Evolutionary conservation across 1,284 basidiomycete species (phyloP).

Genomic region (Peniophora sp.): DNA sequence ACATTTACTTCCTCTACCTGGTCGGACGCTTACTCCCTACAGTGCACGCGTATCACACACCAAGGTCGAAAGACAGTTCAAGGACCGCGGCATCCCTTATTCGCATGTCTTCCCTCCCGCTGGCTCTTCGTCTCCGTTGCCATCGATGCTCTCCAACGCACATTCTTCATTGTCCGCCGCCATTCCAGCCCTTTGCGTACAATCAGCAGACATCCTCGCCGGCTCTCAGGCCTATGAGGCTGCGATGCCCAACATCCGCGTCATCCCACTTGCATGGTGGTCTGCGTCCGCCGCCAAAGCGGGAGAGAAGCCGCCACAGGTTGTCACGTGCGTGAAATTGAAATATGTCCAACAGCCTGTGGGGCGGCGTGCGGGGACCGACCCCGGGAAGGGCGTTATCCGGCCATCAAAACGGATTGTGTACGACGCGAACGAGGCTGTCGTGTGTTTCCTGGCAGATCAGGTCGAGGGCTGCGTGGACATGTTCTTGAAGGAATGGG

Average conservation of each 20-base stretch:
- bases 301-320: constrained; percentile 28
- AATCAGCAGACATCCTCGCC: constrained; percentile 72
- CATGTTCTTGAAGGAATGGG: constrained; percentile 87
- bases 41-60: constrained; percentile 88
- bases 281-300: constrained; percentile 2
- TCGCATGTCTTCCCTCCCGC: constrained; percentile 55
- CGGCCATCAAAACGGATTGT: constrained; percentile 77
- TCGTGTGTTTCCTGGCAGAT: constrained; percentile 81
- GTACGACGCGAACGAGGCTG: constrained; percentile 77
- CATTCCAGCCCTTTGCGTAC: constrained; percentile 77
- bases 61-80: constrained; percentile 84
- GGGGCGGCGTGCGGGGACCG: constrained; percentile 55
- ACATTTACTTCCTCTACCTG: not conserved
- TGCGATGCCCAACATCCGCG: constrained; percentile 83
- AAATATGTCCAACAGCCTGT: constrained; percentile 83
- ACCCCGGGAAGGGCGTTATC: constrained; percentile 53
- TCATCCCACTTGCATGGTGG: constrained; percentile 90
- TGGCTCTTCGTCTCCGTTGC: constrained; percentile 29
- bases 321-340: constrained; percentile 80
- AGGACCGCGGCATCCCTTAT: constrained; percentile 73
- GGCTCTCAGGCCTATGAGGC: constrained; percentile 81
- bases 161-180: constrained; percentile 66
- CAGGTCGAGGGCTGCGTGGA: constrained; percentile 83
- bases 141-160: constrained; percentile 41
- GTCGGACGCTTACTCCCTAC: constrained; percentile 1